Percentiles rank a stretch among this genome's conserved stretches.
phyloP scores from a whole-genome alignment of 1,284 basidiomycete species.

The Malassezia vespertilionis region DNA sequence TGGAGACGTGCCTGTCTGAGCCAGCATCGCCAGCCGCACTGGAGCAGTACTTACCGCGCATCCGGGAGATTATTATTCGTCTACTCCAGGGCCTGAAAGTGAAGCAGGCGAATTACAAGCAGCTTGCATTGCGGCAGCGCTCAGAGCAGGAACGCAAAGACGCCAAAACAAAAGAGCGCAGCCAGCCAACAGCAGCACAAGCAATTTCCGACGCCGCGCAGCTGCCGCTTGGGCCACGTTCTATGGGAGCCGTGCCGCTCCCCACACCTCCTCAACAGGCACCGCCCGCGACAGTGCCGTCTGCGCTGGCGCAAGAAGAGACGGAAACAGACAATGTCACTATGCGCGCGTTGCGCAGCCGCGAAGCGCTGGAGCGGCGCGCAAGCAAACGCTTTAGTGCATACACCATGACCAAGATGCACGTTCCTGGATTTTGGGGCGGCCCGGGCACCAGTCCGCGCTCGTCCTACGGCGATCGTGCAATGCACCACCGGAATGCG shows the following conservation, averaged over 20 bases:
- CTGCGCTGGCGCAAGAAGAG: too few relatives aligned
- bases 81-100: constrained; percentile 78
- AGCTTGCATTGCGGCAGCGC: constrained; percentile 28
- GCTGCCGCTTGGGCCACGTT: too few relatives aligned
- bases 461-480: neutral
- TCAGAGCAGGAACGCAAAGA: neutral
- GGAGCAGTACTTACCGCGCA: constrained; percentile 77
- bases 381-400: constrained; percentile 93
- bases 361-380: constrained; percentile 74
- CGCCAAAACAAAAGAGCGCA: too few relatives aligned
- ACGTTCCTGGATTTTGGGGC: constrained; percentile 40
- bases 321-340: constrained; percentile 57
- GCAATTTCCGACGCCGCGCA: too few relatives aligned
- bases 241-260: too few relatives aligned
- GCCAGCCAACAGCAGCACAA: too few relatives aligned
- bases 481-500: neutral
- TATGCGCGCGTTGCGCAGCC: constrained; percentile 73
- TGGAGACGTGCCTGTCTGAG: constrained; percentile 81
- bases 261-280: too few relatives aligned
- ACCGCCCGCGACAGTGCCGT: too few relatives aligned
- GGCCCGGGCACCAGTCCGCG: constrained; percentile 5
- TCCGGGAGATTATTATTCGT: constrained; percentile 83
- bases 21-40: constrained; percentile 75
- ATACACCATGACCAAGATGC: constrained; percentile 91
- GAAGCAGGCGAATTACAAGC: constrained; percentile 69